Base-by-base conservation (phyloP, 2,329 filamentous ascomycete species). In the Botrytis fragariae region DNA sequence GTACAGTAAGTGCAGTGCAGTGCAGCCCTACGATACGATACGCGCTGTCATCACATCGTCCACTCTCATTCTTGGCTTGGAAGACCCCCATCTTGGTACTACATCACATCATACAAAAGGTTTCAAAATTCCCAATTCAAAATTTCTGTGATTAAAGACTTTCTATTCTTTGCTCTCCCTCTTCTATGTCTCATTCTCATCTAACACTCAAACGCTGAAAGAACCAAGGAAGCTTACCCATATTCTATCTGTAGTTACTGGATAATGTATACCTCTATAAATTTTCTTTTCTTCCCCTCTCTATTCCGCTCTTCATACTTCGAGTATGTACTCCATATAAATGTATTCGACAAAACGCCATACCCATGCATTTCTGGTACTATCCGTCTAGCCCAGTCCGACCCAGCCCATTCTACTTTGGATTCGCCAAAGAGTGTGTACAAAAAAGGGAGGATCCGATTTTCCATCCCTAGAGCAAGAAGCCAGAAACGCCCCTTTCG, bases 401-500 rank as follows among this genome's bases (percentile, higher is more conserved):
- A 32, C 4, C 48, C 44, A 25, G n/a, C 35, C 44, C 44, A 61
- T 37, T 39, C 22, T 37, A n/a, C 44, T 22, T 51, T 65, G 20
- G 29, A 48, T 61, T 62, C 60, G 60, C 60, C 60, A 62, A 62
- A 10, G 37, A 39, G 25, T 65, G 63, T 65, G 63, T 65, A 65
- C 63, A 65, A 48, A 51, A 65, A 51, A 65, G n/a, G 42, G 44
- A 65, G 25, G 48, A 51, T 51, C 22, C 22, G 42, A 65, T 48
- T 22, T 18, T 65, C 29, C 44, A 10, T 51, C 63, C 63, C 44
- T n/a, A 51, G 37, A 65, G 63, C 63, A 65, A 65, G 35, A 32
- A 65, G 63, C 63, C 63, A 65, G 63, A 65, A 65, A 65, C 63
- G 63, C 63, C 44, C 63, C 22, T 37, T 65, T 35, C 14, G 63